Conservation (phyloP, 768 basidiomycete genomes). For the Pleurotus sapidus region DNA sequence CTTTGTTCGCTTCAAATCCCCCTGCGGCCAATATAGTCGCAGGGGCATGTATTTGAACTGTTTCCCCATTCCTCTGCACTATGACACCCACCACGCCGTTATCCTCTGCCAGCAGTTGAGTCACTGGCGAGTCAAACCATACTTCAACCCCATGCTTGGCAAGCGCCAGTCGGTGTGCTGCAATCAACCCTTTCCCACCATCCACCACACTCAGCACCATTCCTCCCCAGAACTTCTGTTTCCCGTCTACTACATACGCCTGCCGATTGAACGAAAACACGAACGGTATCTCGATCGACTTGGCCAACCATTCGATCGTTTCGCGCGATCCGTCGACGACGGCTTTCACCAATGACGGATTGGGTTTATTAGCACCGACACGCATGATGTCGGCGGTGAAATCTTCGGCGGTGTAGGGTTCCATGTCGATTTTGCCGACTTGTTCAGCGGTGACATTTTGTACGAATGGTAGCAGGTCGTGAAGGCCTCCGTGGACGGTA, state of each 20-base stretch:
- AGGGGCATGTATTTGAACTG: slow-evolving; percentile 31
- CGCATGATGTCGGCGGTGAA: slow-evolving; percentile 62
- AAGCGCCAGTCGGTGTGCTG: slow-evolving; percentile 49
- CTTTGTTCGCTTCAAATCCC: slow-evolving; percentile 59
- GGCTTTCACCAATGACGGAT: slow-evolving; percentile 44
- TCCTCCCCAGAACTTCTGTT: slow-evolving; percentile 71
- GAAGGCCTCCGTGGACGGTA: slow-evolving; percentile 59
- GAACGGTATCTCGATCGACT: slow-evolving; percentile 50
- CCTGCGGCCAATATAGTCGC: slow-evolving; percentile 64
- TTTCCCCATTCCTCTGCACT: slow-evolving; percentile 34
- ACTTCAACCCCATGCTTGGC: slow-evolving; percentile 46
- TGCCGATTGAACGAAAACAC: slow-evolving; percentile 61
- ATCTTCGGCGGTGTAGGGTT: slow-evolving; percentile 51
- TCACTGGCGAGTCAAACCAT: slow-evolving; percentile 55
- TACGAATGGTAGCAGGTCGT: slow-evolving; percentile 56
- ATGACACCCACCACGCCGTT: slow-evolving; percentile 44
- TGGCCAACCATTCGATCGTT: slow-evolving; percentile 55
- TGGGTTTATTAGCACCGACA: slow-evolving; percentile 47
- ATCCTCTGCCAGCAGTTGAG: slow-evolving; percentile 32
- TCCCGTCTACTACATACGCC: slow-evolving; percentile 61
- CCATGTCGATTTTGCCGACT: slow-evolving; percentile 49
- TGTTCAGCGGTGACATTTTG: slow-evolving; percentile 41
- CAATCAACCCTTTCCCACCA: slow-evolving; percentile 68
- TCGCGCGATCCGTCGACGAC: slow-evolving; percentile 57
- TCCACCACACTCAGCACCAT: slow-evolving; percentile 59